Evolutionary conservation across 148 eudicot species (phyloP).

Genomic region (Nepenthes mirabilis): DNA sequence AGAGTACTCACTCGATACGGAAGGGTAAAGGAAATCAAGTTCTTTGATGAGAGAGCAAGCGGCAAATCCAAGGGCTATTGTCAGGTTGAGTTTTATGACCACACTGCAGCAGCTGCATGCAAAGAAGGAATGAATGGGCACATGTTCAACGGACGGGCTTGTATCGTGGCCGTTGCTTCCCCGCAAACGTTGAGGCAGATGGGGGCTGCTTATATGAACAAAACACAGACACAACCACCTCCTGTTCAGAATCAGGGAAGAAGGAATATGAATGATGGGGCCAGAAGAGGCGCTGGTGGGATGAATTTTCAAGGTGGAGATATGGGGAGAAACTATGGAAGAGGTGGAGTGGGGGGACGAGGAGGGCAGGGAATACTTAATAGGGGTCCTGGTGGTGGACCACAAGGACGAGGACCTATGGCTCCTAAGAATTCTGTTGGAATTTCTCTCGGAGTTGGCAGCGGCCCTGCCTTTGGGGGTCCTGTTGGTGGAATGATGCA

Average conservation of each 20-base stretch:
- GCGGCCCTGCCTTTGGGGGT: conserved; percentile 64
- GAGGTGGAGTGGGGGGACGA: conserved; percentile 68
- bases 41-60: conserved; percentile 94
- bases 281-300: conserved; percentile 51
- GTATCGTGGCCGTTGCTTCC: conserved; percentile 84
- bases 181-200: conserved; percentile 77
- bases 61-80: conserved; percentile 97
- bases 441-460: conserved; percentile 12
- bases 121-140: conserved; percentile 87
- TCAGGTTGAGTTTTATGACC: conserved; percentile 81
- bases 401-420: conserved; percentile 68
- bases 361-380: conserved; percentile 37
- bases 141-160: conserved; percentile 75
- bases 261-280: conserved; percentile 54
- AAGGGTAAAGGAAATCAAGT: conserved; percentile 76
- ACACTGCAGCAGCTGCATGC: conserved; percentile 58
- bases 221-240: conserved; percentile 43
- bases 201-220: conserved; percentile 57
- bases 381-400: conserved; percentile 58
- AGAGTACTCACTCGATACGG: conserved; percentile 69
- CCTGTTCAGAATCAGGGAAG: conserved; percentile 53
- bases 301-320: conserved; percentile 53
- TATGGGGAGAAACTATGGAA: conserved; percentile 55
- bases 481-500: conserved; percentile 62
- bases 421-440: conserved; percentile 51